phyloP scores from a whole-genome alignment of 257 asterid genomes.

The Solanum ahanhuiri region DNA sequence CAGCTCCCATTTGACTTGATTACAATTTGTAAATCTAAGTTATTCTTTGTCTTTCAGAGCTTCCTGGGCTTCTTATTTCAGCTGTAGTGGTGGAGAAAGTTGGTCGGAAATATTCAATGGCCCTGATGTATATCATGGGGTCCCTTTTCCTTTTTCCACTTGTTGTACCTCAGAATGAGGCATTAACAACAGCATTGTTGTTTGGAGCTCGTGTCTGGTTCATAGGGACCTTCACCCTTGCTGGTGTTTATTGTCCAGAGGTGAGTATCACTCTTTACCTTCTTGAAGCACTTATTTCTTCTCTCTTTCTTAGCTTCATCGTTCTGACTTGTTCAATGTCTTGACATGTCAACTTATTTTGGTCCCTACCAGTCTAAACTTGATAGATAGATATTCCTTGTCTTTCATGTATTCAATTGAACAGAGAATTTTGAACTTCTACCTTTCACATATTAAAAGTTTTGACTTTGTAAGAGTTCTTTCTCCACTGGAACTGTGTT shows the following conservation, averaged over 20 bases:
- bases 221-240: conserved; percentile 48
- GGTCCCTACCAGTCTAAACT: not conserved
- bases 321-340: not conserved
- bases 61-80: conserved; percentile 65
- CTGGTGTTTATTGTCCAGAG: conserved; percentile 74
- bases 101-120: conserved; percentile 72
- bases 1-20: not conserved
- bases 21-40: not conserved
- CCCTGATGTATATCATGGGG: conserved; percentile 35
- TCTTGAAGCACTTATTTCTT: not conserved
- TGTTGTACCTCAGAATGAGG: conserved; percentile 33
- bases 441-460: not conserved
- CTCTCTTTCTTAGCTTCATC: not conserved
- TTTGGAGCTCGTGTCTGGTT: conserved; percentile 70
- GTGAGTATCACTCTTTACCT: conserved; percentile 14
- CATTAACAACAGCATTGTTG: conserved; percentile 32
- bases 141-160: conserved; percentile 48
- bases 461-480: not conserved
- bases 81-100: conserved; percentile 53
- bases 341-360: not conserved
- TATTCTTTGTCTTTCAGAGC: conserved; percentile 39
- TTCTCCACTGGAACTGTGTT: not conserved
- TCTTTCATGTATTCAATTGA: not conserved
- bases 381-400: not conserved
- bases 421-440: not conserved